Conservation (phyloP, 352 stramenopile species). For the Phytophthora pinifolia region DNA sequence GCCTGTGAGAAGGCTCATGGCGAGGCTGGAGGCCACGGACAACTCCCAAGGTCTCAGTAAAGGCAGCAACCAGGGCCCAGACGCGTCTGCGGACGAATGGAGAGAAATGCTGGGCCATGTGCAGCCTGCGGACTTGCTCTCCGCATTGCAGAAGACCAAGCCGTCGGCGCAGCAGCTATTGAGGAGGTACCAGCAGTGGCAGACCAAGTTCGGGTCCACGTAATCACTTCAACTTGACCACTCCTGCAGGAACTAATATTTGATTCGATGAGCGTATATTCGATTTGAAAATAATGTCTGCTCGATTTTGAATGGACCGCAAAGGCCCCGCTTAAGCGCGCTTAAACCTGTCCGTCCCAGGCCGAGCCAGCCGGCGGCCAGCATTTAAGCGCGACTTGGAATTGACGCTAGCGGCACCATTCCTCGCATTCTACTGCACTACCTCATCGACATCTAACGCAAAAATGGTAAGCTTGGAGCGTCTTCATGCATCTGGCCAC, state of each 20-base stretch:
- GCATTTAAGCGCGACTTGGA: conserved; percentile 38
- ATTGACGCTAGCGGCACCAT: conserved; percentile 29
- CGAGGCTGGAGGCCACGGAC: conserved; percentile 54
- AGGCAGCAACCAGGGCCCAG: conserved; percentile 20
- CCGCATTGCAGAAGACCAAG: conserved; percentile 75
- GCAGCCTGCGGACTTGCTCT: conserved; percentile 47
- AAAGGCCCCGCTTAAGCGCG: conserved; percentile 25
- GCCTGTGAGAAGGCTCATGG: conserved; percentile 72
- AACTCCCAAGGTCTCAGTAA: conserved; percentile 16
- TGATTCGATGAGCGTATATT: too few relatives aligned
- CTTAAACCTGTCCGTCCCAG: conserved; percentile 16
- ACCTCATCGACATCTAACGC: conserved; percentile 84
- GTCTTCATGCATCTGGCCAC: background rate
- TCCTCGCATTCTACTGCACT: conserved; percentile 68
- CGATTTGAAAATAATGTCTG: background rate
- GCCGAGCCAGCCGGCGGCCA: conserved; percentile 10
- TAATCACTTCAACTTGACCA: conserved; percentile 26
- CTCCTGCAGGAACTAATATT: background rate
- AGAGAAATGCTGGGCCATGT: conserved; percentile 61
- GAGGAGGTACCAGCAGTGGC: conserved; percentile 82
- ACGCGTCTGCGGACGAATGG: conserved; percentile 44
- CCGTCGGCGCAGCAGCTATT: conserved; percentile 75
- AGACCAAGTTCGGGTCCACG: conserved; percentile 75
- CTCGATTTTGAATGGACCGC: conserved; percentile 30
- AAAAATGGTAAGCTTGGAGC: conserved; percentile 63